phyloP scores from a whole-genome alignment of 768 basidiomycete species.

The Termitomyces sp. region DNA sequence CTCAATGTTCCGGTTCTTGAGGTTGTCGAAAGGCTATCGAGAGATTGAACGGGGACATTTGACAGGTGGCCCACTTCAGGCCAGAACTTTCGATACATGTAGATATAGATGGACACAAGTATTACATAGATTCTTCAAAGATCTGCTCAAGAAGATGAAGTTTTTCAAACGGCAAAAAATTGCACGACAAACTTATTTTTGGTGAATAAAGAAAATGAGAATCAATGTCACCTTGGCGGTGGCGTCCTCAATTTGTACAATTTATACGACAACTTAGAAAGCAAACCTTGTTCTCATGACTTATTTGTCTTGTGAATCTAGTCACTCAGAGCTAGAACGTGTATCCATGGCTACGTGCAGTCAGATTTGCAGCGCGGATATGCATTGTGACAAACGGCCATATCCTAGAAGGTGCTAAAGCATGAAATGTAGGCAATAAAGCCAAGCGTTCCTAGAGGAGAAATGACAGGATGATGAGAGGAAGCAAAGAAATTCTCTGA shows the following conservation, averaged over 20 bases:
- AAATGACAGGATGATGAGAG: background rate
- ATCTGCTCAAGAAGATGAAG: background rate
- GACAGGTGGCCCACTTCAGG: too few relatives aligned
- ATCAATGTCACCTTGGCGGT: background rate
- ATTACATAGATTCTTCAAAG: background rate
- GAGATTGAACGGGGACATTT: background rate
- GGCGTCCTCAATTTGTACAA: background rate
- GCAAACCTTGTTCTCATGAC: background rate
- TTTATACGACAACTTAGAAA: background rate
- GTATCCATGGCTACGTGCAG: too few relatives aligned
- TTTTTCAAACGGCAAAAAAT: background rate
- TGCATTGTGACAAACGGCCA: background rate
- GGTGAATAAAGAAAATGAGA: background rate
- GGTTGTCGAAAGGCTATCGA: background rate
- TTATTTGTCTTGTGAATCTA: background rate
- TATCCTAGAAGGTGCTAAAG: too few relatives aligned
- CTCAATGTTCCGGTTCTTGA: background rate
- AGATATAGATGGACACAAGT: too few relatives aligned
- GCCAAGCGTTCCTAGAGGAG: too few relatives aligned
- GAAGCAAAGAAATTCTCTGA: background rate
- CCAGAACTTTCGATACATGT: background rate
- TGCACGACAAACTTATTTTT: background rate
- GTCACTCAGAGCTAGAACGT: background rate
- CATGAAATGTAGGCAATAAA: too few relatives aligned
- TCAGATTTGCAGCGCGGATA: background rate